Base-by-base conservation (phyloP, 345 rosid genomes). In the Turnera subulata region DNA sequence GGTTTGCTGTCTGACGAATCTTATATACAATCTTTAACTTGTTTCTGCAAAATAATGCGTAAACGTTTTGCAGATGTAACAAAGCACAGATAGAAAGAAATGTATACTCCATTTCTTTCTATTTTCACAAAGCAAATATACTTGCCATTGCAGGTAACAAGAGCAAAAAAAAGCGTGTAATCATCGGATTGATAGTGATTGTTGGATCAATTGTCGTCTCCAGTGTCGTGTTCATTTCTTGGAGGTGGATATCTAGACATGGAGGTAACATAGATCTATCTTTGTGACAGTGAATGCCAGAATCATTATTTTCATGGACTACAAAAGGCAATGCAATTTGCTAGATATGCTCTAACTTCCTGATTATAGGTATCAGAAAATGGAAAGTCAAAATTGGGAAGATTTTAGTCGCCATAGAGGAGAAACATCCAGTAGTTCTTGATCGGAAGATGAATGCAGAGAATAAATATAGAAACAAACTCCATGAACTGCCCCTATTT, bases 401-500 rank as follows among this genome's bases (percentile, higher is more conserved):
- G n/a, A 25, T 37, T 5, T 44, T 46, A 15, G 4, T 11, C 17
- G 16, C 16, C 3, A 23, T n/a, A 59, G 46, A 42, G 4, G 29
- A 53, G 12, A 25, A 49, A 11, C 19, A 51, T 26, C 6, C 56
- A 45, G 6, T 24, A 24, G 15, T 33, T 53, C 13, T 23, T 17
- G 43, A 61, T 24, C 32, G 17, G 33, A 61, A 21, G 18, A 3
- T 46, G 40, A 32, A 19, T 21, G 50, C 53, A 15, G 63, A 59
- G 22, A 56, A 18, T 17, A 6, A 33, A 16, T 11, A 16, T 16
- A 10, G 5, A 42, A 45, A 42, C 23, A 56, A 56, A 42, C 52
- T 75, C 23, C 62, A 43, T 35, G 80, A 75, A 10, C 8, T 67
- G 7, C 68, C 64, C 19, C 7, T 71, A 17, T 55, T 77, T 46